Base-by-base conservation (phyloP, 331 rosid species). In the Saraca asoca region DNA sequence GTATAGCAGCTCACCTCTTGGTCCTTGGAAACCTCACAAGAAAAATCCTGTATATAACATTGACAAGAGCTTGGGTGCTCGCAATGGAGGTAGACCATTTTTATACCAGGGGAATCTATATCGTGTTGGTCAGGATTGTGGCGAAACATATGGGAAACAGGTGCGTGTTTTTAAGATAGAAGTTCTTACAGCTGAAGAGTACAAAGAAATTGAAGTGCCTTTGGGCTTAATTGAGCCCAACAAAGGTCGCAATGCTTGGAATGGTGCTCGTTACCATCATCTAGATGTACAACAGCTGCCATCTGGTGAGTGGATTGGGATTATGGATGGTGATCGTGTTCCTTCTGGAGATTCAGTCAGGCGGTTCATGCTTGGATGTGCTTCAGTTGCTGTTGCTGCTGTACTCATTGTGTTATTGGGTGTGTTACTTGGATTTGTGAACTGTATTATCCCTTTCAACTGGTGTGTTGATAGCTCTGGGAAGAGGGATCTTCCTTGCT, bases 71-170 rank as follows among this genome's bases (percentile, higher is more conserved):
- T 64, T 77, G 16, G 99, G 97, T 48, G 96, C 99, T 73, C 97
- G 99, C 51, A 94, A 94, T 48, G 99, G 96, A 58, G 99, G 99
- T 76, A 85, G 98, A n/a, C 98, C 98, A 15, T 94, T 94, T 72
- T 13, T 86, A 59, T 81, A 85, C 4, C 66, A 86, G 8, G 99
- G 95, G 46, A 69, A 80, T 77, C 88, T 94, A 70, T 88, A 90
- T 66, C 97, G 99, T 13, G 53, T 80, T 65, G 99, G 97, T 37
- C 96, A 88, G 72, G 96, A 90, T 79, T 90, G 97, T 44, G 95
- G 95, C 31, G 97, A 90, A 71, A 94, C 99, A 3, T 94, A 94
- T 62, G 99, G 99, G 49, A 86, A 72, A 78, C 65, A 77, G 48
- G 81, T 88, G 62, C 92, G 81, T 4, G 75, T 73, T 80, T 94